Evolutionary conservation across 768 basidiomycete genomes (phyloP).

Genomic region (Mycena venus): DNA sequence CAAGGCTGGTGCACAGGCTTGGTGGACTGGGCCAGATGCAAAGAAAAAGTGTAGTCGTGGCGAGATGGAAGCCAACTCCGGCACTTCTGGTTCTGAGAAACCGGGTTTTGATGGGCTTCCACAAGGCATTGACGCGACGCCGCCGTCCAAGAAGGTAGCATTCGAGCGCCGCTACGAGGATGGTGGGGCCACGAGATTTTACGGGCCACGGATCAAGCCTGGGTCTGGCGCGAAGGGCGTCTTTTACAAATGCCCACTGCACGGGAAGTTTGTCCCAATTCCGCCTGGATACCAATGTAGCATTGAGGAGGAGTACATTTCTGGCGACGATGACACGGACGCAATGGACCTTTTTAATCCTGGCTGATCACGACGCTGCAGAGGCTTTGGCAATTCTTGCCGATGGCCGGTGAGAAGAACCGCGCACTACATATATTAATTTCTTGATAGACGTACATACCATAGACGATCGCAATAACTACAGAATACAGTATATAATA

Average conservation of each 20-base stretch:
- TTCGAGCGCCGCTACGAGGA: background rate
- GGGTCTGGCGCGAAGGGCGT: background rate
- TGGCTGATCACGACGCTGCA: background rate
- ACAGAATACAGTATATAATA: too few relatives aligned
- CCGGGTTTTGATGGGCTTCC: background rate
- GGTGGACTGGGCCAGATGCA: slow-evolving; percentile 29
- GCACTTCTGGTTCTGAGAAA: background rate
- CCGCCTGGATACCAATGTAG: slow-evolving; percentile 10
- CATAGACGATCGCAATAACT: too few relatives aligned
- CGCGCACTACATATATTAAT: too few relatives aligned
- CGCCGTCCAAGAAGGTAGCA: background rate
- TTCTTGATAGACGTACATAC: too few relatives aligned
- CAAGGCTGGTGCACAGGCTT: slow-evolving; percentile 17
- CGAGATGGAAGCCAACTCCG: background rate
- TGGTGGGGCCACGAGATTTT: background rate
- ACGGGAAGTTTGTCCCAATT: background rate
- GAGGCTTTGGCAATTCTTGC: background rate
- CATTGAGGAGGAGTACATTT: background rate
- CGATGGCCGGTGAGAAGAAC: too few relatives aligned
- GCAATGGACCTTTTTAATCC: background rate
- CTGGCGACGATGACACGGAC: background rate
- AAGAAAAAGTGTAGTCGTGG: slow-evolving; percentile 6
- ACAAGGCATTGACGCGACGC: background rate
- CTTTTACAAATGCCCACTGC: background rate
- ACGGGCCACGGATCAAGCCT: background rate